Evolutionary conservation across 2,329 filamentous ascomycete genomes (phyloP), one percentile per base, ranked within the genome.

Genomic region (Geosmithia putterillii): DNA sequence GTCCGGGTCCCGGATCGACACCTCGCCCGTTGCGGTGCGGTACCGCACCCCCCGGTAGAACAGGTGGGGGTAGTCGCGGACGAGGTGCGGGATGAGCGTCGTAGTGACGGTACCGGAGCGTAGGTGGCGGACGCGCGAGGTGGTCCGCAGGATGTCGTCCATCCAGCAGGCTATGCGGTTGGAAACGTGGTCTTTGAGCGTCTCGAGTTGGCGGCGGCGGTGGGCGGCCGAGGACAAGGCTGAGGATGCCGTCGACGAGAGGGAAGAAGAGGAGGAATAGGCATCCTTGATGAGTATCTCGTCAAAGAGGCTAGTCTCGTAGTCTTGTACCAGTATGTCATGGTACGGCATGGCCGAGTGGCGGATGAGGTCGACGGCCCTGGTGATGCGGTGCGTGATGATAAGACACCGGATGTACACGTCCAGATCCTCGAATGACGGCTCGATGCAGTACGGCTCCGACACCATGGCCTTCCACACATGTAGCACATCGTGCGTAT

Each of bases 361-460:
- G 18, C 63, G 57, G 44, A 73, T 64, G 39, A 62, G 54, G 9
- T 52, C 48, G 36, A 67, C 48, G 4, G 66, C 63, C 25, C 45
- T 54, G 23, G 50, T 52, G 19, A 59, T 47, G 19, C 43, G 47
- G 14, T 52, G 51, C 42, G 51, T 47, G 10, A 44, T 41, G 43
- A 72, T 56, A 32, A 69, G 58, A 1, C 57, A 51, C 41, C 65
- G 64, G 54, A 69, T 53, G 48, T 65, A 57, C 38, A 64, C 52
- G 50, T 67, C 60, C 55, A 74, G 74, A 57, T 82, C 73, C 14
- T 69, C 60, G 46, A 84, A 69, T 0, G 65, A 73, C 0, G 81
- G 79, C 7, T 61, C 49, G 40, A 81, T 56, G 44, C 70, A 67
- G 60, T 79, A 76, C 0, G 76, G 75, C n/a, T 62, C 56, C 3